Evolutionary conservation across 257 asterid species (phyloP).

Genomic region (Pogostemon cablin): DNA sequence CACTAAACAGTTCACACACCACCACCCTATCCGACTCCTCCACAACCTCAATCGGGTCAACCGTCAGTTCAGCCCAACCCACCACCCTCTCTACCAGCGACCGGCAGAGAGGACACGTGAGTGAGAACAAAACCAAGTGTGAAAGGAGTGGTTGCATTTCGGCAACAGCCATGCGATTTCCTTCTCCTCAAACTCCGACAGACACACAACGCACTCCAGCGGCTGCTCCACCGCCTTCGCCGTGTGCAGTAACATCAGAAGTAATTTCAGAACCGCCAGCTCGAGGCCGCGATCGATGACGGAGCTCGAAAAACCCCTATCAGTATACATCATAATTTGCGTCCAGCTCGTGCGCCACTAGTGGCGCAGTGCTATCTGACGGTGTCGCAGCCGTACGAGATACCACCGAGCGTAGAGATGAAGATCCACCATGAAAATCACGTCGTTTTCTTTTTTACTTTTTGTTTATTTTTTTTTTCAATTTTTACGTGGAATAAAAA

Average conservation of each 20-base stretch:
- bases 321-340: conserved; percentile 55
- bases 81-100: conserved; percentile 53
- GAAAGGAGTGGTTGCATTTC: conserved; percentile 70
- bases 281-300: conserved; percentile 62
- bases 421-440: conserved; percentile 60
- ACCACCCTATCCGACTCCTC: background rate
- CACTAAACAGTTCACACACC: conserved; percentile 21
- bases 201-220: conserved; percentile 76
- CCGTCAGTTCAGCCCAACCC: conserved; percentile 31
- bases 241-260: conserved; percentile 50
- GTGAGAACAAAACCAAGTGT: conserved; percentile 72
- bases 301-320: conserved; percentile 33
- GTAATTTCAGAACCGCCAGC: conserved; percentile 49
- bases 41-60: conserved; percentile 20
- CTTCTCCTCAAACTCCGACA: conserved; percentile 68
- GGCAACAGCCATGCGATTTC: conserved; percentile 68
- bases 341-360: conserved; percentile 43
- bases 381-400: conserved; percentile 55
- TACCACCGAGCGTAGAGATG: conserved; percentile 68
- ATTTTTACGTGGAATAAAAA: too few species aligned
- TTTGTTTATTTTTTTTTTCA: too few species aligned
- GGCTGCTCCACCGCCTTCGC: conserved; percentile 39
- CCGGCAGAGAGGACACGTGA: conserved; percentile 92
- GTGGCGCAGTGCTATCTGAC: conserved; percentile 56
- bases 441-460: conserved; percentile 28